A percentile compares a stretch with the other conserved stretches of the same genome.
Conservation (phyloP, 2,329 filamentous ascomycete genomes). For the Verticillium nonalfalfae region DNA sequence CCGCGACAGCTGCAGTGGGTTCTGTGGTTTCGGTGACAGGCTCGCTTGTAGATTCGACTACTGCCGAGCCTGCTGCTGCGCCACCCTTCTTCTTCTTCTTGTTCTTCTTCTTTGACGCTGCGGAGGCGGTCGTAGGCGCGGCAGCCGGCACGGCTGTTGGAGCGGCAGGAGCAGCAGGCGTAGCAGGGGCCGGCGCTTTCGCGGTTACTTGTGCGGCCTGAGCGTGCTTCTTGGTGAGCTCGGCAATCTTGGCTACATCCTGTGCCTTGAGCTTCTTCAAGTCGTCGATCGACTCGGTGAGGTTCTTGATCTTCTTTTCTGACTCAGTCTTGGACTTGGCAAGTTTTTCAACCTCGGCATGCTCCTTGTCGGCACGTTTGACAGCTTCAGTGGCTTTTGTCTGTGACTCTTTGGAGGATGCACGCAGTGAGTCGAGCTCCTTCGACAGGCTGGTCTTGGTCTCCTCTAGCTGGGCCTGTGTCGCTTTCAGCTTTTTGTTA, state of each 20-base stretch:
- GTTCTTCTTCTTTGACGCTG: slow-evolving; percentile 55
- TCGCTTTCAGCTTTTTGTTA: slow-evolving; percentile 38
- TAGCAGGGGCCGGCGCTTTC: slow-evolving; percentile 15
- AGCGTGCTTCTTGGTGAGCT: slow-evolving; percentile 27
- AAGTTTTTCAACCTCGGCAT: slow-evolving; percentile 20
- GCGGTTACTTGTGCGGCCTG: slow-evolving; percentile 12
- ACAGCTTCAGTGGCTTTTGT: slow-evolving; percentile 19
- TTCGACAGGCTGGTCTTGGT: slow-evolving; percentile 28
- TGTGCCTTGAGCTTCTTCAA: slow-evolving; percentile 30
- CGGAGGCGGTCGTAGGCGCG: slow-evolving; percentile 14
- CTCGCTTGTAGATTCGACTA: slow-evolving; percentile 17
- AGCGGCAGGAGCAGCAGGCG: slow-evolving; percentile 13
- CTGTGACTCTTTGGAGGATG: slow-evolving; percentile 16
- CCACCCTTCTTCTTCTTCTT: slow-evolving; percentile 83
- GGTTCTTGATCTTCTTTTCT: slow-evolving; percentile 32
- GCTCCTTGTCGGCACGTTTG: slow-evolving; percentile 19
- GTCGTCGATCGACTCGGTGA: slow-evolving; percentile 34
- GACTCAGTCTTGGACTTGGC: slow-evolving; percentile 31
- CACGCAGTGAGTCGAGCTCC: slow-evolving; percentile 17
- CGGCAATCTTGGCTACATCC: slow-evolving; percentile 31
- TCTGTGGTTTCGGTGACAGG: slow-evolving; percentile 28
- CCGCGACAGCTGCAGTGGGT: slow-evolving; percentile 20
- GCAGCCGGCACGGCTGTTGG: slow-evolving; percentile 17
- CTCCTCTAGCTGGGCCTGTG: slow-evolving; percentile 36
- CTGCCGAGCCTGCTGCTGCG: slow-evolving; percentile 34